These are phyloP conservation scores for Basipetospora chlamydospora DNA, from an alignment of 2,329 filamentous ascomycete species.

Conservation along the genomic window DNA sequence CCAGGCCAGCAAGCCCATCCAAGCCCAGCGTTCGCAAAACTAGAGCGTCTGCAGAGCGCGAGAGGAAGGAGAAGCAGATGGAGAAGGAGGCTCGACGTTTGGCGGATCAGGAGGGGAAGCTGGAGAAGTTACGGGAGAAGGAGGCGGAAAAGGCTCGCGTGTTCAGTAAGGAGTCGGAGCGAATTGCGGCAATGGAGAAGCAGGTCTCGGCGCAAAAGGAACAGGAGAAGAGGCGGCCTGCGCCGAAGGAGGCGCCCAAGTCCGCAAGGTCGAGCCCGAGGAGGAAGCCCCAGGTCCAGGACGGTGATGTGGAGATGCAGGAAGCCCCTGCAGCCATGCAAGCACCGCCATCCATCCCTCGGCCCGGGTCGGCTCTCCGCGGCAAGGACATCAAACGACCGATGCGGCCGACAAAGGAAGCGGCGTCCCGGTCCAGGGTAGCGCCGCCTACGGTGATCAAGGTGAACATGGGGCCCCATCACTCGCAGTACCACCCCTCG, in stretches of 20 bases:
- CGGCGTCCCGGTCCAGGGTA: conserved; percentile 43
- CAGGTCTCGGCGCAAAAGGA: conserved; percentile 38
- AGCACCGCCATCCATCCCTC: conserved; percentile 35
- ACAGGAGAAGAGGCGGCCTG: conserved; percentile 22
- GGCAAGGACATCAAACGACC: conserved; percentile 43
- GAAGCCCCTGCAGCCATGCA: conserved; percentile 41
- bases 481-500: conserved; percentile 44
- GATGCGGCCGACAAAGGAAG: conserved; percentile 47
- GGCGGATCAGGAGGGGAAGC: conserved; percentile 44
- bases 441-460: conserved; percentile 57
- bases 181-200: conserved; percentile 36
- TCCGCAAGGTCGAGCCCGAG: conserved; percentile 36
- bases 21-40: conserved; percentile 32
- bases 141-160: conserved; percentile 53
- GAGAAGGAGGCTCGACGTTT: conserved; percentile 50
- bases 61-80: conserved; percentile 49
- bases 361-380: conserved; percentile 30
- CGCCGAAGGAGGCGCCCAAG: conserved; percentile 19
- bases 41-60: conserved; percentile 44
- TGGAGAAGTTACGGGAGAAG: conserved; percentile 55
- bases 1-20: conserved; percentile 24
- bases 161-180: conserved; percentile 44
- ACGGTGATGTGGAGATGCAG: conserved; percentile 38
- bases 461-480: conserved; percentile 41
- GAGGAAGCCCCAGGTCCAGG: conserved; percentile 27